Evolutionary conservation across 108 stramenopile species (phyloP).

Genomic region (Cyclotella choctawhatcheeana): DNA sequence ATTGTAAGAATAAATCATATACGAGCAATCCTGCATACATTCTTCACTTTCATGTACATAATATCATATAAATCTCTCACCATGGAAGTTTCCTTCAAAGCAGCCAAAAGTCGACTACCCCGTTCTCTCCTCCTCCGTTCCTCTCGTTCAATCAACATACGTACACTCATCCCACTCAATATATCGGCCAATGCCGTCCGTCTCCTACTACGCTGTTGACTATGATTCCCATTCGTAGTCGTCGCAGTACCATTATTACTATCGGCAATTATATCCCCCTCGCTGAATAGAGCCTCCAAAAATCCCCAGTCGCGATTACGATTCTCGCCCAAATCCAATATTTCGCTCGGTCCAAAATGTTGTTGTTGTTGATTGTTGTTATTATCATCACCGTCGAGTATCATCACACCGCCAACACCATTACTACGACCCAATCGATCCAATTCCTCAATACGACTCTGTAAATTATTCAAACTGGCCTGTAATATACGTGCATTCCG

Average conservation of each 20-base stretch:
- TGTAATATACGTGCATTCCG: constrained; percentile 13
- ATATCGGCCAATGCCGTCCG: constrained; percentile 18
- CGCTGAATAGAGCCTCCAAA: constrained; percentile 29
- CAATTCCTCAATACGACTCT: constrained; percentile 7
- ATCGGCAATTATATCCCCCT: too few relatives aligned
- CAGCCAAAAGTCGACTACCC: constrained; percentile 19
- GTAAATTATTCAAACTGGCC: constrained; percentile 15
- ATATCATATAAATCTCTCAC: not conserved
- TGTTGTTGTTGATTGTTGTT: not conserved
- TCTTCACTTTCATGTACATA: too few relatives aligned
- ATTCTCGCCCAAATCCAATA: constrained; percentile 11
- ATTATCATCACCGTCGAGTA: not conserved
- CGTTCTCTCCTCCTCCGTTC: constrained; percentile 19
- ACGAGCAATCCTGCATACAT: too few relatives aligned
- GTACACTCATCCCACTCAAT: constrained; percentile 24
- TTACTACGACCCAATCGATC: constrained; percentile 8
- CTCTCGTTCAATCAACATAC: constrained; percentile 30
- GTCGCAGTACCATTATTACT: not conserved
- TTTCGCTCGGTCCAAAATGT: not conserved
- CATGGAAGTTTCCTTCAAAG: constrained; percentile 38
- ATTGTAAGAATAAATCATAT: too few relatives aligned
- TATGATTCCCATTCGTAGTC: not conserved
- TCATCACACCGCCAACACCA: not conserved
- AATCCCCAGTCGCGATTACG: constrained; percentile 25
- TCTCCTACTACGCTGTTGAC: not conserved